Base-by-base conservation (phyloP, 306 rosid species). In the Quercus aquifolioides region DNA sequence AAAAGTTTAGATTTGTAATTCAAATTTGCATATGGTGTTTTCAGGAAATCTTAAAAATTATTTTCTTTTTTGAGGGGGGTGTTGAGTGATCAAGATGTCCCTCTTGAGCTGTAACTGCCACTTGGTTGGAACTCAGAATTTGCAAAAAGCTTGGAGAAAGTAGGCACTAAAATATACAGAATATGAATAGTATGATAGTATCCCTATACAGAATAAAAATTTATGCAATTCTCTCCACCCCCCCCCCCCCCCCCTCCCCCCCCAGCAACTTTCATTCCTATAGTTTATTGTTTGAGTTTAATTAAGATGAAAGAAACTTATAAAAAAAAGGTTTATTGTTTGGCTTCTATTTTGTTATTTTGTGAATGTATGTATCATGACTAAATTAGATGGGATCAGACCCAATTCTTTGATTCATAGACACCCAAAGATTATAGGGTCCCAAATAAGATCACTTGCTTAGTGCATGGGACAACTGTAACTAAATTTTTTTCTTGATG, bases 401-500 rank as follows among this genome's bases (percentile, higher is more conserved):
- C 26, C 65, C 65, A 58, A 9, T 20, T 23, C 30, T 21, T n/a
- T 4, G 11, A 20, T 59, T 13, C 25, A n/a, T 58, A 59, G 30
- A 59, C 2, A 1, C 65, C 65, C 30, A n/a, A 59, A 59, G 65
- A 59, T 26, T 1, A 31, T 30, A 2, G 6, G 38, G 41, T 28
- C 43, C 70, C n/a, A 17, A 64, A 64, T 30, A 64, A 64, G 43
- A 54, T 30, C 21, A 7, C 75, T 23, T 77, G 8, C 9, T 14
- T 51, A 63, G 49, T 67, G 71, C 58, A 67, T 71, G 18, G 67
- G 38, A 65, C 52, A 82, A 20, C 10, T 71, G 49, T 72, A 59
- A 31, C 18, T 72, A 43, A 14, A 2, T 8, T 73, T 8, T 21
- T 52, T 80, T 78, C 64, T 74, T 73, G 51, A 77, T 71, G 73